Percentiles rank a stretch among this genome's conserved stretches.
Evolutionary conservation across 306 rosid species (phyloP).

Genomic region (Lithocarpus polystachyus): DNA sequence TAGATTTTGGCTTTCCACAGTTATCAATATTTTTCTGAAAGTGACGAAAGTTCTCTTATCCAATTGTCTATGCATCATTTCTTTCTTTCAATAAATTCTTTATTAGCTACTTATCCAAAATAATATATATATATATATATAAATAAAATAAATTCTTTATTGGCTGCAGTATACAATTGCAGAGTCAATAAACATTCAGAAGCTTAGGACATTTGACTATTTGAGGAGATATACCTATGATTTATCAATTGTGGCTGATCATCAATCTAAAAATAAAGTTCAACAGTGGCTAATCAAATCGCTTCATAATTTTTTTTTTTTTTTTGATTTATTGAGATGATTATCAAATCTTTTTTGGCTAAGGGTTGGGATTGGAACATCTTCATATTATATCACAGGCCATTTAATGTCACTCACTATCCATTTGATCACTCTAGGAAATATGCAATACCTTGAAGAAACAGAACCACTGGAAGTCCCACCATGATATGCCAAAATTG

Average conservation of each 20-base stretch:
- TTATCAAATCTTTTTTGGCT: neutral
- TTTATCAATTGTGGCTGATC: neutral
- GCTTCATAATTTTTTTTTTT: neutral
- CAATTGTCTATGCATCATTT: neutral
- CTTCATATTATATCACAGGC: neutral
- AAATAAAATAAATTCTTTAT: neutral
- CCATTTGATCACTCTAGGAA: neutral
- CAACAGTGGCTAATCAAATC: neutral
- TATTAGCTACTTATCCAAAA: neutral
- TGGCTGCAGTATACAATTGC: neutral
- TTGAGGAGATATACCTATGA: neutral
- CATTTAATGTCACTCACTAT: neutral
- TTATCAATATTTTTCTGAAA: neutral
- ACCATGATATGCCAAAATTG: neutral
- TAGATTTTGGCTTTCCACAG: neutral
- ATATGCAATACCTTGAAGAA: constrained; percentile 1
- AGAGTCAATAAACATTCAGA: constrained; percentile 1
- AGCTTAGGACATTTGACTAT: neutral
- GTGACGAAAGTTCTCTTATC: neutral
- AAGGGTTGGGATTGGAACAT: neutral
- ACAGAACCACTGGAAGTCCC: neutral
- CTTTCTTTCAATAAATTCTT: neutral
- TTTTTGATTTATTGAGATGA: neutral
- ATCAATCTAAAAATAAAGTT: too few species aligned
- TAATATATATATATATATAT: too few species aligned